These are phyloP conservation scores for Austroboletus festivus DNA, from an alignment of 768 basidiomycete species.

Conservation along the genomic window DNA sequence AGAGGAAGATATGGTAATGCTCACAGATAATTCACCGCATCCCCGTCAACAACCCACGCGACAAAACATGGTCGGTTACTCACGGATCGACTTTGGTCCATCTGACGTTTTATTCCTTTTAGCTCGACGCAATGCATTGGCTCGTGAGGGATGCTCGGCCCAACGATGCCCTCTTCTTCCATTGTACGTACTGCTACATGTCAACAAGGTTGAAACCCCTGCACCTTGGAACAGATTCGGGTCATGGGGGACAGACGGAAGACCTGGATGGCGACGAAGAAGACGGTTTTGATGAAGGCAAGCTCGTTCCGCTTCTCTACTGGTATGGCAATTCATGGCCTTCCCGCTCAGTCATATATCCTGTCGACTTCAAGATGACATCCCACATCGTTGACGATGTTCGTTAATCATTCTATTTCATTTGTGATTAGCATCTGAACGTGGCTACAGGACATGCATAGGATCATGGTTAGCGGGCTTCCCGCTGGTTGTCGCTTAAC, in stretches of 20 bases:
- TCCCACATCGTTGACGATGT: slow-evolving; percentile 92
- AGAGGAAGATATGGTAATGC: slow-evolving; percentile 76
- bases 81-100: neutral
- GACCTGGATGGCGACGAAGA: slow-evolving; percentile 81
- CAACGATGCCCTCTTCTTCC: slow-evolving; percentile 88
- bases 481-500: slow-evolving; percentile 89
- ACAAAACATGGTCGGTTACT: slow-evolving; percentile 68
- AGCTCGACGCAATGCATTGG: slow-evolving; percentile 87
- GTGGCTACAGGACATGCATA: slow-evolving; percentile 58
- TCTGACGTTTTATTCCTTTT: slow-evolving; percentile 1
- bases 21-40: slow-evolving; percentile 73
- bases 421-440: slow-evolving; percentile 4
- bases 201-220: neutral
- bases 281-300: slow-evolving; percentile 81
- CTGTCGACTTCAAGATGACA: slow-evolving; percentile 60
- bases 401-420: slow-evolving; percentile 26
- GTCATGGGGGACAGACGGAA: slow-evolving; percentile 89
- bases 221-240: slow-evolving; percentile 57
- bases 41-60: slow-evolving; percentile 68
- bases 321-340: neutral
- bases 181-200: slow-evolving; percentile 49
- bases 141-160: slow-evolving; percentile 77
- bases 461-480: slow-evolving; percentile 74
- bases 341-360: slow-evolving; percentile 76
- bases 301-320: slow-evolving; percentile 8